Base-by-base conservation (phyloP, 2,329 filamentous ascomycete species). In the Cordyceps militaris region DNA sequence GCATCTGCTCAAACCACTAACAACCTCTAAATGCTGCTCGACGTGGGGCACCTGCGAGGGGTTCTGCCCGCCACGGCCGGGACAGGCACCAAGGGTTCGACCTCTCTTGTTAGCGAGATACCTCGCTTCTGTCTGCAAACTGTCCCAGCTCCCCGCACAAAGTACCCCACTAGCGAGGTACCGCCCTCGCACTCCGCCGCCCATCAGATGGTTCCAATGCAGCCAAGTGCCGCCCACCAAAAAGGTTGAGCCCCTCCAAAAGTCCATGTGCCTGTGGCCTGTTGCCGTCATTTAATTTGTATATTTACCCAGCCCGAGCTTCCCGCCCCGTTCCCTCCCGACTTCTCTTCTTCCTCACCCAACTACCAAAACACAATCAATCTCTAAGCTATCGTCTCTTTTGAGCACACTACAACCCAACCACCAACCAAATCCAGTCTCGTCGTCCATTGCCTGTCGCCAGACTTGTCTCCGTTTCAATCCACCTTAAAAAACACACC, bases 251-350 rank as follows among this genome's bases (percentile, higher is more conserved):
- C 46, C 55, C 55, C 55, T 57, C 47, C 47, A 50, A 44, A 50
- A 19, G 32, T 8, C 13, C 55, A 49, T 14, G 21, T 52, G 28
- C 28, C 16, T 40, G 36, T 6, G n/a, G 23, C 23, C 21, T 48
- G n/a, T n/a, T n/a, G n/a, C 47, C 48, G 43, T 42, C 63, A 66
- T 65, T 61, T 65, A n/a, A 19, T 16, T 19, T 4, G 36, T 43
- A 43, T 34, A 48, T 23, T 57, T 64, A 65, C 64, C 52, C 58
- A 65, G 62, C 64, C 57, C 58, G 53, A 57, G 32, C 53, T 34
- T 56, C 42, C 42, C 40, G 52, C 43, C 34, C 28, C 28, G 10
- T 26, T 51, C 57, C 52, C 62, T 59, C 58, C 42, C 57, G 43
- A 43, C 34, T 52, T 53, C 59, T 54, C 57, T 58, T 56, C 57